Evolutionary conservation across 2,329 filamentous ascomycete genomes (phyloP).

Genomic region (Didymella exigua): DNA sequence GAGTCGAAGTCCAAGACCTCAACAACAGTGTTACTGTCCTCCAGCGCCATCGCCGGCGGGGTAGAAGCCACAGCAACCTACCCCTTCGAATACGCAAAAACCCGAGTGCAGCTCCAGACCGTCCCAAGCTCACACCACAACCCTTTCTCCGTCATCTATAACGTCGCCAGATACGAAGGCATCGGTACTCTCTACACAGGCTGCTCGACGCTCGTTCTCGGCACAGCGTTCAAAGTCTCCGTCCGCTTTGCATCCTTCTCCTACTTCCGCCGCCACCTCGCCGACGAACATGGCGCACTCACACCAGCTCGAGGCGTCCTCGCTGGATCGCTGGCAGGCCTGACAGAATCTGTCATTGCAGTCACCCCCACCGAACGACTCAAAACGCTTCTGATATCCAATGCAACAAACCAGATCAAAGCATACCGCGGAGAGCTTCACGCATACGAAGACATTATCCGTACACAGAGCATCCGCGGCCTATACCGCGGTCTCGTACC

Average conservation of each 20-base stretch:
- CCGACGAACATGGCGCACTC: constrained; percentile 32
- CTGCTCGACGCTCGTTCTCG: constrained; percentile 34
- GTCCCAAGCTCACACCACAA: constrained; percentile 18
- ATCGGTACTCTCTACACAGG: constrained; percentile 40
- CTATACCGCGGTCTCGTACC: constrained; percentile 55
- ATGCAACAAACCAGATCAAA: constrained; percentile 30
- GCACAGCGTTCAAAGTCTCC: constrained; percentile 41
- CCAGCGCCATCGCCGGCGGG: constrained; percentile 60
- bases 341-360: constrained; percentile 35
- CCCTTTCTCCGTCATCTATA: constrained; percentile 31
- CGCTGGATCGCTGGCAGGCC: constrained; percentile 37
- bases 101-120: constrained; percentile 36
- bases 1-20: constrained; percentile 7
- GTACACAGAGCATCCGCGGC: constrained; percentile 50
- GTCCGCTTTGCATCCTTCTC: constrained; percentile 43
- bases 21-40: constrained; percentile 49
- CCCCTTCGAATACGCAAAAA: constrained; percentile 46
- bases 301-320: constrained; percentile 34
- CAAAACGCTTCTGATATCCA: constrained; percentile 44
- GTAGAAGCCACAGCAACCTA: constrained; percentile 59
- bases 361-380: constrained; percentile 42
- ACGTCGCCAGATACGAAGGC: constrained; percentile 28
- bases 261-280: constrained; percentile 34
- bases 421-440: constrained; percentile 29
- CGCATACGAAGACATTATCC: constrained; percentile 36